Conservation (phyloP, 257 asterid genomes). For the Ophiorrhiza pumila region DNA sequence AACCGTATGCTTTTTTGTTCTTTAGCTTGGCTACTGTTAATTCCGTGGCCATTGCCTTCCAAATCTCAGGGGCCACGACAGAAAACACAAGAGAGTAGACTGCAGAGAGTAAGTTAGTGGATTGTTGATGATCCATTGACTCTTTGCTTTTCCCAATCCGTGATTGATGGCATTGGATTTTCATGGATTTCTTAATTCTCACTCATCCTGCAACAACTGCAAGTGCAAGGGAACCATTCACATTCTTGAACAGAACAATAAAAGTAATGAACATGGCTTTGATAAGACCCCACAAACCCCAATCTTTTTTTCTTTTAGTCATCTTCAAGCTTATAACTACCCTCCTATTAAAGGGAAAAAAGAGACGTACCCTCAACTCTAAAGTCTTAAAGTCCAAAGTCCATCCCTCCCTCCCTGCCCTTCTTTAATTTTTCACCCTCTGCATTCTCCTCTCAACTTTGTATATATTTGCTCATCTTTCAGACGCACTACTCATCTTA, state of each 20-base stretch:
- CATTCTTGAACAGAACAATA: slow-evolving; percentile 15
- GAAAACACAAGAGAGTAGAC: too few species aligned
- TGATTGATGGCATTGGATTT: slow-evolving; percentile 32
- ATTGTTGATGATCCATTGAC: slow-evolving; percentile 14
- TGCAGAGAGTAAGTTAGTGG: not conserved
- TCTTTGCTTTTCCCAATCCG: slow-evolving; percentile 20
- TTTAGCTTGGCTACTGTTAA: not conserved
- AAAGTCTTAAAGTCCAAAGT: not conserved
- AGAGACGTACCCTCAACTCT: not conserved
- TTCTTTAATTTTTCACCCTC: not conserved
- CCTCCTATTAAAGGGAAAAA: slow-evolving; percentile 13
- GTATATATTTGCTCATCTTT: not conserved
- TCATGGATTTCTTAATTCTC: slow-evolving; percentile 28
- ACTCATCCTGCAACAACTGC: slow-evolving; percentile 21
- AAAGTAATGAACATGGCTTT: slow-evolving; percentile 4
- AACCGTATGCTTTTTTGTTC: not conserved
- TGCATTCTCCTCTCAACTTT: not conserved
- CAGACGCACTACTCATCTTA: not conserved
- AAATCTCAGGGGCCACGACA: not conserved
- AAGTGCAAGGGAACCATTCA: too few species aligned
- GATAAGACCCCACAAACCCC: slow-evolving; percentile 22
- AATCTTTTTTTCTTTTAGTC: slow-evolving; percentile 16
- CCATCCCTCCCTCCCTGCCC: not conserved
- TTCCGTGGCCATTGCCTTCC: not conserved
- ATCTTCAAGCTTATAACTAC: slow-evolving; percentile 27